Evolutionary conservation across 225 moss, liverwort and hornwort species (phyloP).

Genomic region (Sphagnum tenellum): DNA sequence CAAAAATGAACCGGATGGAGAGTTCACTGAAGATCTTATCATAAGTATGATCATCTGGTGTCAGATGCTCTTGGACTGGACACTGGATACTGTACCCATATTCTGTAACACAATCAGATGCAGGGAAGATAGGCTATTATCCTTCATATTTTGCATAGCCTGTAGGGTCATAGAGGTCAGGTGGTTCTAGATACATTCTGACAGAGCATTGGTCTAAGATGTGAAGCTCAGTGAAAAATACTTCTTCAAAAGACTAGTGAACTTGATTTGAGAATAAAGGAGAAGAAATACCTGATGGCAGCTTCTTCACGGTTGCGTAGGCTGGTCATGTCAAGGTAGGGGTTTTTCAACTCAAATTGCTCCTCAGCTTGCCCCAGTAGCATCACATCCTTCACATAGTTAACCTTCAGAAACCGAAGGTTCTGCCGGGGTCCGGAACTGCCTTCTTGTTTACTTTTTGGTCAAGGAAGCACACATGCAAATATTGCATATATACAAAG

Average conservation of each 20-base stretch:
- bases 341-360: constrained; percentile 63
- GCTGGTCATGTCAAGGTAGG: constrained; percentile 63
- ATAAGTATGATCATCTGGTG: no score
- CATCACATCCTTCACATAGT: constrained; percentile 74
- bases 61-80: no score
- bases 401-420: constrained; percentile 87
- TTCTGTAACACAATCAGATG: no score
- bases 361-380: constrained; percentile 78
- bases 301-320: constrained; percentile 86
- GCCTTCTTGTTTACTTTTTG: constrained; percentile 72
- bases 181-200: no score
- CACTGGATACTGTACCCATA: no score
- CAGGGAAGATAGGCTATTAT: no score
- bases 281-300: constrained; percentile 61
- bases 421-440: constrained; percentile 75
- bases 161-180: no score
- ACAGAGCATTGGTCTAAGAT: no score
- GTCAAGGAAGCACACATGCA: constrained; percentile 46
- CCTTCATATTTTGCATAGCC: no score
- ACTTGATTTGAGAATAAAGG: neutral
- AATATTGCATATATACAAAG: no score
- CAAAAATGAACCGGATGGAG: no score
- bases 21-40: no score
- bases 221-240: neutral
- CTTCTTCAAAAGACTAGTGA: neutral